Evolutionary conservation across 164 flowering plant genomes (phyloP), one percentile per base, ranked within the genome.

Genomic region (Kalanchoe fedtschenkoi): DNA sequence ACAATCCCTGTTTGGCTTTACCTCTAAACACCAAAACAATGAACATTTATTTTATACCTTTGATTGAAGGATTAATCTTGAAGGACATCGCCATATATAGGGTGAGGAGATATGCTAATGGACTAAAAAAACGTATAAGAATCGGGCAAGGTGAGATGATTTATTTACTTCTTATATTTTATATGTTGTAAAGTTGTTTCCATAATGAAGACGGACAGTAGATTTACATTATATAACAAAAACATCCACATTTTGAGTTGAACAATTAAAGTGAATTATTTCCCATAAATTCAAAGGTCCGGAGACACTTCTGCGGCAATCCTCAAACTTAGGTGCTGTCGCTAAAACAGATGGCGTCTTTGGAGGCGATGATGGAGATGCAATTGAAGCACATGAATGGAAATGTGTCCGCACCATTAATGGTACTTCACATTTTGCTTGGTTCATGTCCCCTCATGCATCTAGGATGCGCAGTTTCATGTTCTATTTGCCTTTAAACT

Each of bases 21-120:
- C 24, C 2, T 47, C n/a, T n/a, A n/a, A n/a, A n/a, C n/a, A n/a
- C n/a, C n/a, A n/a, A n/a, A n/a, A n/a, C n/a, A n/a, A n/a, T n/a
- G n/a, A 24, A 47, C 30, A 24, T 24, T 22, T 22, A 47, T 47
- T 22, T 15, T 24, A 17, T 47, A 16, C 30, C 26, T 22, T 47
- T n/a, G 44, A 72, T 64, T 44, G 55, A 80, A 91, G 95, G 85
- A 85, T 92, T 62, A 78, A 89, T 76, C 87, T 92, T 70, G 90
- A 87, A 47, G 89, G 82, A 57, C 96, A 80, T 77, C 83, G 87
- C 42, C 96, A 77, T n/a, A n/a, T n/a, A n/a, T 34, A 78, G 83
- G 69, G 90, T 92, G 54, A 80, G 91, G 76, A 79, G 89, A 17
- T 86, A 84, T 78, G 97, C 97, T 13, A 67, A 76, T 72, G 92